Evolutionary conservation across 371 early-diverging fungal species (phyloP).

Genomic region (Mucor mucedo): DNA sequence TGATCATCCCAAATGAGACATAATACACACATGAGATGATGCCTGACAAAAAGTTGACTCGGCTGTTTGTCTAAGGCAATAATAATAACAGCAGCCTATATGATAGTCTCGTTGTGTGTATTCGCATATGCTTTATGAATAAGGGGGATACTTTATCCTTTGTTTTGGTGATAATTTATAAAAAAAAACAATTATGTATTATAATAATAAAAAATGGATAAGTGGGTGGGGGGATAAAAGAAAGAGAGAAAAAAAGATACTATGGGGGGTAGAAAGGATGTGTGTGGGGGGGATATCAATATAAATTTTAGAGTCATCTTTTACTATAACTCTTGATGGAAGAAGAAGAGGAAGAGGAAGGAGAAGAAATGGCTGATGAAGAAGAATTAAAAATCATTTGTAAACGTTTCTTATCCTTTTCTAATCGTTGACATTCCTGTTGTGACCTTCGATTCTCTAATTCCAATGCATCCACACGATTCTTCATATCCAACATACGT

Average conservation of each 20-base stretch:
- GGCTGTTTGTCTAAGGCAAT: too few species aligned
- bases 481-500: constrained; percentile 45
- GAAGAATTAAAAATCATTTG: constrained; percentile 8
- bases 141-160: neutral
- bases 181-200: neutral
- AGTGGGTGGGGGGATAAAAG: too few species aligned
- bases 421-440: constrained; percentile 28
- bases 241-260: neutral
- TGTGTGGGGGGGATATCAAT: neutral
- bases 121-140: too few species aligned
- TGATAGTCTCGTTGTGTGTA: too few species aligned
- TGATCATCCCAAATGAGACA: too few species aligned
- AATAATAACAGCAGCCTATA: too few species aligned
- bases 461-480: constrained; percentile 42
- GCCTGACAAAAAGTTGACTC: too few species aligned
- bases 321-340: constrained; percentile 8
- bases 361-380: neutral
- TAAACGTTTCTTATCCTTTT: constrained; percentile 21
- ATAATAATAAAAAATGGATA: neutral
- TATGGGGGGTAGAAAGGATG: neutral
- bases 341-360: constrained; percentile 5
- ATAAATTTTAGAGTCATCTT: neutral
- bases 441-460: constrained; percentile 33
- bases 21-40: too few species aligned
- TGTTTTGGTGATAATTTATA: neutral